Base-by-base conservation (phyloP, 305 asterid species). In the Rubia peregrina region DNA sequence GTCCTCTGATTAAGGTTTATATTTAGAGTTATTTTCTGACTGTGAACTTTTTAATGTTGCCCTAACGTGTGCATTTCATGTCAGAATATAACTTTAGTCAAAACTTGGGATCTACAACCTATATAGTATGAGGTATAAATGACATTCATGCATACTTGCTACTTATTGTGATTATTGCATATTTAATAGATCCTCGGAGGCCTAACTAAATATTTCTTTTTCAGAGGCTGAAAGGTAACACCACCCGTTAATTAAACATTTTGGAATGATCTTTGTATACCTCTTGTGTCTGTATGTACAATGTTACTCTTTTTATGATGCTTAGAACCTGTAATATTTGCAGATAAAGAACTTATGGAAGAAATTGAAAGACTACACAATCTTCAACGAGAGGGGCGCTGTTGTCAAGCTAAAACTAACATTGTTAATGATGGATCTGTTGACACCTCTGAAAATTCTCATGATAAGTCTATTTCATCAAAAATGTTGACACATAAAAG, bases 271-370 rank as follows among this genome's bases (percentile, higher is more conserved):
- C 43, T 38, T 69, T 55, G n/a, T 6, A 5, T 10, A 11, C 19
- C 42, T 73, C 26, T 67, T 36, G 51, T 41, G 65, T 76, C 70
- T 55, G 48, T 61, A 36, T 71, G 51, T 11, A 53, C 59, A 0
- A 17, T 17, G 59, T 60, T 61, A 14, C 46, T 38, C 55, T 61
- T 56, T 57, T 59, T 2, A 9, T 67, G 13, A 46, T 33, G 11
- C 48, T 14, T 24, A 10, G 61, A 30, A 11, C n/a, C 14, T n/a
- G 16, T 33, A 41, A 66, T 72, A 69, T 51, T 76, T 79, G 77
- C 83, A 89, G 98, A 83, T 76, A 75, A 75, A 78, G 85, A 88
- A 70, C 95, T 85, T 72, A 40, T 76, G 7, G 84, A 84, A 78
- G 87, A 89, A 80, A 80, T 84, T 63, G 83, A 80, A 66, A 88